A percentile compares a stretch with the other conserved stretches of the same genome.
These are phyloP conservation scores for Nymphaea thermarum DNA, from an alignment of 164 flowering plant genomes.

Conservation along the genomic window DNA sequence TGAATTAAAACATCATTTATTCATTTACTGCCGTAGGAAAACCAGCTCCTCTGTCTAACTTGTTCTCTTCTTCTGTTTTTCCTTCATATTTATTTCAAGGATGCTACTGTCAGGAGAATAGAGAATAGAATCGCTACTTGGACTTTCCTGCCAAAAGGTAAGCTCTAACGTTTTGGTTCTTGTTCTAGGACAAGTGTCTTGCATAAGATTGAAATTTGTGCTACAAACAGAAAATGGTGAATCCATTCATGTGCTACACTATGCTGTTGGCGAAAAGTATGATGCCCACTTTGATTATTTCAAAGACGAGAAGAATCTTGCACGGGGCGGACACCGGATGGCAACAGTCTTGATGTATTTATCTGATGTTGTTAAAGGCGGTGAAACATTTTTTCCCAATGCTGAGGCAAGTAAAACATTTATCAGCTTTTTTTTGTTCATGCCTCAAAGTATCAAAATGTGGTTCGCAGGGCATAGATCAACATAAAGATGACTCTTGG, in stretches of 20 bases:
- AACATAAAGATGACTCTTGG: slow-evolving; percentile 1
- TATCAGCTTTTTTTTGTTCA: neutral
- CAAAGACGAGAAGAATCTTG: slow-evolving; percentile 58
- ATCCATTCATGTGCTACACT: slow-evolving; percentile 85
- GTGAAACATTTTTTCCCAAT: slow-evolving; percentile 87
- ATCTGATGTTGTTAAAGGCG: slow-evolving; percentile 87
- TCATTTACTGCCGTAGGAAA: too few species aligned
- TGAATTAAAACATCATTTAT: too few species aligned
- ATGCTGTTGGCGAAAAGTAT: slow-evolving; percentile 86
- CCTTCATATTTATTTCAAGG: slow-evolving; percentile 16
- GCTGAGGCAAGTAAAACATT: slow-evolving; percentile 34
- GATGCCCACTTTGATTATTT: slow-evolving; percentile 95
- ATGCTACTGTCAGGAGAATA: slow-evolving; percentile 44
- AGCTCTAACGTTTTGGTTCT: neutral
- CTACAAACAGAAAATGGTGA: slow-evolving; percentile 72
- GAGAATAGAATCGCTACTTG: slow-evolving; percentile 74
- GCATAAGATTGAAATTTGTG: neutral
- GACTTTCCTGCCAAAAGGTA: slow-evolving; percentile 78
- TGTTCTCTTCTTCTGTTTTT: neutral
- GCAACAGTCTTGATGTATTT: slow-evolving; percentile 95
- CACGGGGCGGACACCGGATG: slow-evolving; percentile 82
- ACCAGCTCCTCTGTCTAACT: neutral
- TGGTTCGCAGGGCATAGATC: neutral
- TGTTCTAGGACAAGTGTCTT: neutral
- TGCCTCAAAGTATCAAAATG: neutral